Evolutionary conservation across 108 stramenopile species (phyloP), one percentile per base, ranked within the genome.

Genomic region (Cyclotella choctawhatcheeana): DNA sequence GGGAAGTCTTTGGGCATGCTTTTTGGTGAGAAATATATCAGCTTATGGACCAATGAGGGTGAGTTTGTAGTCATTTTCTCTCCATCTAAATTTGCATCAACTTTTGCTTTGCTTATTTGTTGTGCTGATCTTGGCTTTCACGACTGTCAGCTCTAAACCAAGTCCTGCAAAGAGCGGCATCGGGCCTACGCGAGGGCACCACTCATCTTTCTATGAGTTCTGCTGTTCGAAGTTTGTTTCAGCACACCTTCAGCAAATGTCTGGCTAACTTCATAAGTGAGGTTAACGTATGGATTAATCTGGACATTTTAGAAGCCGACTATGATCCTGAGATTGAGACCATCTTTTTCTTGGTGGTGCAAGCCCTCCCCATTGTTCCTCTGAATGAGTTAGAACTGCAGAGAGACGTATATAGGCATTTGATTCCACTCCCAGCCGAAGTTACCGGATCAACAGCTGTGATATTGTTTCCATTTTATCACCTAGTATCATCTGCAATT

Each of bases 201-300:
- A 65, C 64, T 10, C 48, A 72, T 22, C 52, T 72, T 22, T 72
- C 71, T 3, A 25, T 72, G 0, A 72, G 64, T 21, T 35, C 71
- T 27, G 48, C 65, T 21, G 17, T 72, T n/a, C 30, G 31, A 7
- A 72, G 71, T 20, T 31, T 34, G 1, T 45, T 72, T 13, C 71
- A 72, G 30, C 52, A 64, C 22, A 54, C 63, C 2, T 67, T 72
- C 27, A 67, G 55, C 64, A 54, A 52, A 44, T 72, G 65, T 45
- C 48, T 72, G n/a, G 65, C 71, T 17, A 53, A 64, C 24, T 65
- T 50, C 20, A n/a, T 72, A 13, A 44, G 29, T 17, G 64, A 72
- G 12, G 66, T 72, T 14, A 72, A 72, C 30, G 26, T n/a, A 16
- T 72, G 71, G 71, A 12, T 27, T 25, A 72, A 72, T 20, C 64